These are phyloP conservation scores for Trichoderma afroharzianum DNA, from an alignment of 2,329 filamentous ascomycete genomes.

Conservation along the genomic window DNA sequence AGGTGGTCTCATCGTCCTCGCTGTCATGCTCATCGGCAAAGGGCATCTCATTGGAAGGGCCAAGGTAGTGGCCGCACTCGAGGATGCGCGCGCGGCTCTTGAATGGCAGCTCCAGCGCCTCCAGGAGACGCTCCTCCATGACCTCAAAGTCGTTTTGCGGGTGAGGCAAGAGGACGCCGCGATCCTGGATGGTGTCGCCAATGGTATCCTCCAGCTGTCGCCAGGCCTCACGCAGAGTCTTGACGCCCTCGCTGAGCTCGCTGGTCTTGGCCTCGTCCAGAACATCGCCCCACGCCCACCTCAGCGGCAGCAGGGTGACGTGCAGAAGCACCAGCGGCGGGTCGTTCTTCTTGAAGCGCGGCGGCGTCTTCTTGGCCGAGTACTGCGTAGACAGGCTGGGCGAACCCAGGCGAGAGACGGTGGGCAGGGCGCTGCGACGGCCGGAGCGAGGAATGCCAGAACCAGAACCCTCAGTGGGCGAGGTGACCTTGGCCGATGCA, in stretches of 20 bases:
- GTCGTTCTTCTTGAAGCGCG: constrained; percentile 53
- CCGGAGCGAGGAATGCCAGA: constrained; percentile 61
- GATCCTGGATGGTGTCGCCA: constrained; percentile 67
- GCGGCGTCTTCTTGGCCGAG: constrained; percentile 56
- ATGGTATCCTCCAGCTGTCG: constrained; percentile 66
- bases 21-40: constrained; percentile 43
- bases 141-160: constrained; percentile 77
- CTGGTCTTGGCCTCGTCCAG: constrained; percentile 42
- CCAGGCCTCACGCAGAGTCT: constrained; percentile 59
- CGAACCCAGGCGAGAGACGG: constrained; percentile 56
- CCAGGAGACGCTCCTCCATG: constrained; percentile 72
- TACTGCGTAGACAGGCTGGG: constrained; percentile 50
- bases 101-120: constrained; percentile 67
- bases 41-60: constrained; percentile 50
- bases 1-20: constrained; percentile 43
- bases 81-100: constrained; percentile 63
- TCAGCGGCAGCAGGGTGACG: constrained; percentile 69
- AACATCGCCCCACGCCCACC: constrained; percentile 60
- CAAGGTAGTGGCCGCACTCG: constrained; percentile 73
- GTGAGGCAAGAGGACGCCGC: constrained; percentile 72
- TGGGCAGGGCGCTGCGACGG: constrained; percentile 46
- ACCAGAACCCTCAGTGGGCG: not conserved
- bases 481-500: not conserved
- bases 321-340: constrained; percentile 74
- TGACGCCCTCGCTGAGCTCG: constrained; percentile 45